A percentile compares a stretch with the other conserved stretches of the same genome.
These are phyloP conservation scores for Cytospora mali DNA, from an alignment of 2,329 filamentous ascomycete species.

Conservation along the genomic window DNA sequence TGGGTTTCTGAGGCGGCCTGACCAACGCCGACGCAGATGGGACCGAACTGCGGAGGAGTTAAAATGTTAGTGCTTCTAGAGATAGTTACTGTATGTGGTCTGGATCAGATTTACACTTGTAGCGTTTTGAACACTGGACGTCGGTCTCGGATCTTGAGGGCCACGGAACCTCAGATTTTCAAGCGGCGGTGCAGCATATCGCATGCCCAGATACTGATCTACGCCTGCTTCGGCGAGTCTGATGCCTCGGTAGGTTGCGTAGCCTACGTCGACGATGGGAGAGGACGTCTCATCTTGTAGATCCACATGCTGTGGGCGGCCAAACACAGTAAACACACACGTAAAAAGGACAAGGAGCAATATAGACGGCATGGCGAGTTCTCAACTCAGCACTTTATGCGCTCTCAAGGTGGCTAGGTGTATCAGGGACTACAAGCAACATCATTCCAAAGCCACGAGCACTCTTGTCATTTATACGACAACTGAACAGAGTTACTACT, in stretches of 20 bases:
- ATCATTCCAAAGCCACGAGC: too few relatives aligned
- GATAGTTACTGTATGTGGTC: not conserved
- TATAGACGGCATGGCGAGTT: not conserved
- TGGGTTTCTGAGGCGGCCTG: constrained; percentile 36
- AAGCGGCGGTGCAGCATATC: constrained; percentile 71
- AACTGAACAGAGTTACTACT: not conserved
- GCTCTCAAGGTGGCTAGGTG: not conserved
- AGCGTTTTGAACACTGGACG: constrained; percentile 52
- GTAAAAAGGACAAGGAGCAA: not conserved
- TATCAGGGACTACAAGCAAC: not conserved
- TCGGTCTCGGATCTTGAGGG: constrained; percentile 61
- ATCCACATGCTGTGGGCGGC: not conserved
- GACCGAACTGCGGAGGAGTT: constrained; percentile 43
- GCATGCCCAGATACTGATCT: constrained; percentile 73
- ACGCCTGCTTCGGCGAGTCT: constrained; percentile 55
- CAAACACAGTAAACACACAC: not conserved
- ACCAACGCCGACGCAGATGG: constrained; percentile 45
- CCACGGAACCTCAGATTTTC: constrained; percentile 67
- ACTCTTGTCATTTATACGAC: not conserved
- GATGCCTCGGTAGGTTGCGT: constrained; percentile 66
- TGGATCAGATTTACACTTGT: constrained; percentile 45
- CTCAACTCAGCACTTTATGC: not conserved
- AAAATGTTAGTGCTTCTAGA: not conserved
- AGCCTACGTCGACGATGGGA: constrained; percentile 62
- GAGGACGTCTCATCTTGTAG: not conserved